Base-by-base conservation (phyloP, 345 rosid species). In the Arabidopsis thaliana region DNA sequence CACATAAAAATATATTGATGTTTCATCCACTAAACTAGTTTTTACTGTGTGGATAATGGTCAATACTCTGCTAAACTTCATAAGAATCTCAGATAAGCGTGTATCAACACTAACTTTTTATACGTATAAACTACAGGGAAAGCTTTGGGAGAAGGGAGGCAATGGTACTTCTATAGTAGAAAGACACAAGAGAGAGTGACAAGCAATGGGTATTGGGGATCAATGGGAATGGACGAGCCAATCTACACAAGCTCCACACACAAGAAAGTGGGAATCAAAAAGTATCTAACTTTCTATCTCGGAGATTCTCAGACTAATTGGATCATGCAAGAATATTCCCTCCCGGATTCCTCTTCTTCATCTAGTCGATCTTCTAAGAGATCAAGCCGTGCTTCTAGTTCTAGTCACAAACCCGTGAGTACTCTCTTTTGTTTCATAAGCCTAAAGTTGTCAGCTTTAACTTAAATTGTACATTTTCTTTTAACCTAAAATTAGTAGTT, bases 81-180 rank as follows among this genome's bases (percentile, higher is more conserved):
- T 11, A 34, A 32, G 34, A 34, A 65, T 34, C 51, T 65, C 56
- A 12, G 30, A 28, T 10, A 24, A 51, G 32, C 32, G 46, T 41
- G 46, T 41, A 41, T 10, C 3, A n/a, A 38, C 24, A 12, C 20
- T 32, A 33, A 36, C n/a, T 8, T 4, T 22, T n/a, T 49, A 20
- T 48, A 60, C 48, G 52, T 77, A 52, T 6, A 30, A 42, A 22
- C 7, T 44, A 65, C 7, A 93, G 98, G 95, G 0, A 94, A 91
- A 79, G 98, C 98, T n/a, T 61, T 89, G 72, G 88, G 81, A 3
- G 98, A 84, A 79, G 98, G 98, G 1, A 88, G 83, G 52, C 89
- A 88, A 40, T 91, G 96, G 93, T 94, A 94, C 71, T 94, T 82
- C 81, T 94, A 86, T 28, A 94, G 98, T 82, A 63, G 95, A 55